These are phyloP conservation scores for Leishmania braziliensis DNA, from an alignment of 208 protist species.

Conservation along the genomic window DNA sequence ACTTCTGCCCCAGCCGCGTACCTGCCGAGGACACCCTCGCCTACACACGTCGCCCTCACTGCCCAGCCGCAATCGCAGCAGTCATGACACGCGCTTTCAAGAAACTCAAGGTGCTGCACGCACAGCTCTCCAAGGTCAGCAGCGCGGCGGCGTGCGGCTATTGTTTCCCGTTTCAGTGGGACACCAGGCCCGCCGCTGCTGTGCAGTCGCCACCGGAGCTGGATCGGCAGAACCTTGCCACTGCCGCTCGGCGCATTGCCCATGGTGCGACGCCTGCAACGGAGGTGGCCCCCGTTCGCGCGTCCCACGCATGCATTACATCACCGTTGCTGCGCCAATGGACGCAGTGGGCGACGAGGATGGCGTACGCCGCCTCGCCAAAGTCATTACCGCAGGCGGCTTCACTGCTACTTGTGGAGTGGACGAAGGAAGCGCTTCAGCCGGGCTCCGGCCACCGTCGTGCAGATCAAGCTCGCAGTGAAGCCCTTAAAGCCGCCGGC, in stretches of 20 bases:
- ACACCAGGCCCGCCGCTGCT: background rate
- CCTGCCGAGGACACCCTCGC: slow-evolving; percentile 29
- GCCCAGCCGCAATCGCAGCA: slow-evolving; percentile 20
- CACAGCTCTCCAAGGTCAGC: slow-evolving; percentile 5
- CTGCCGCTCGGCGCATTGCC: slow-evolving; percentile 4
- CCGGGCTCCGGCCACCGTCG: background rate
- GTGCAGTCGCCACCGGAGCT: background rate
- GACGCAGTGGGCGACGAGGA: slow-evolving; percentile 20
- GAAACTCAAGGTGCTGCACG: slow-evolving; percentile 26
- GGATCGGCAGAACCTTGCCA: slow-evolving; percentile 5
- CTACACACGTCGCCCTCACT: slow-evolving; percentile 15
- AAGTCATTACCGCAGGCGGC: slow-evolving; percentile 36
- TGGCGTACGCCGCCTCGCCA: background rate
- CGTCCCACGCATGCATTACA: background rate
- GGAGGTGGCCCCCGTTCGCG: background rate
- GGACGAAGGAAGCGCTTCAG: slow-evolving; percentile 35
- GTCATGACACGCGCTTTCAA: slow-evolving; percentile 27
- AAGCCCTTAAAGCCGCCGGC: background rate
- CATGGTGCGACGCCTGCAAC: background rate
- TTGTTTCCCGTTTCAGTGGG: background rate
- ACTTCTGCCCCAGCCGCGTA: slow-evolving; percentile 29
- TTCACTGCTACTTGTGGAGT: slow-evolving; percentile 61
- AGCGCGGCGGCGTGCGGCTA: background rate
- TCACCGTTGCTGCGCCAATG: slow-evolving; percentile 21
- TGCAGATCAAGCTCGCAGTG: background rate